A percentile compares a stretch with the other conserved stretches of the same genome.
Conservation (phyloP, 1,139 yeast genomes). For the Zhuliangozyma parablackwelliae region DNA sequence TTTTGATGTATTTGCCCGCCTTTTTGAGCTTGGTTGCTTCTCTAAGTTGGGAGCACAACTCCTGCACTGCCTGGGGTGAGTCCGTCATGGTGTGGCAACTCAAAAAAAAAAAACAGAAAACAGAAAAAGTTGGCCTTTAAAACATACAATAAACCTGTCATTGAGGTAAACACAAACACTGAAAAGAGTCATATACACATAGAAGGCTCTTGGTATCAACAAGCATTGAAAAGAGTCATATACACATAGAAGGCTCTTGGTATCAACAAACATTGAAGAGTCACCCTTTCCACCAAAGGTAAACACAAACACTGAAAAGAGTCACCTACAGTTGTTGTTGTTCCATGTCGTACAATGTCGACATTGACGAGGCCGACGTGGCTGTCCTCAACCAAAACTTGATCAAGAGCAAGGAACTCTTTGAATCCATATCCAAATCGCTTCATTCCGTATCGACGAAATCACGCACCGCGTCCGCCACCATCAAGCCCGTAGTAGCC, state of each 20-base stretch:
- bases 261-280: too few relatives aligned
- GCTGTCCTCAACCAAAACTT: slow-evolving; percentile 77
- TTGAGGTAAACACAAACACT: too few relatives aligned
- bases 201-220: too few relatives aligned
- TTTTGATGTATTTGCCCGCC: slow-evolving; percentile 20
- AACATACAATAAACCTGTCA: too few relatives aligned
- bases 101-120: background rate
- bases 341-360: slow-evolving; percentile 20
- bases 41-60: slow-evolving; percentile 13
- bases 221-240: too few relatives aligned
- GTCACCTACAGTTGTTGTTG: too few relatives aligned
- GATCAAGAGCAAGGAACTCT: slow-evolving; percentile 52
- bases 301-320: too few relatives aligned
- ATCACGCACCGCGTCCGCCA: slow-evolving; percentile 57
- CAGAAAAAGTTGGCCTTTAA: background rate
- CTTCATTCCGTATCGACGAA: slow-evolving; percentile 52
- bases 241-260: too few relatives aligned
- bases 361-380: slow-evolving; percentile 80
- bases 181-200: too few relatives aligned
- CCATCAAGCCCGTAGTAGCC: slow-evolving; percentile 67
- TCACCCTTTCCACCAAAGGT: too few relatives aligned
- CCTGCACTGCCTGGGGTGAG: slow-evolving; percentile 9
- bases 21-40: slow-evolving; percentile 17
- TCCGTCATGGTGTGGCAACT: slow-evolving; percentile 8
- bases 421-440: slow-evolving; percentile 53